Evolutionary conservation across 2,329 filamentous ascomycete genomes (phyloP).

Genomic region (Paecilomyces niveus): DNA sequence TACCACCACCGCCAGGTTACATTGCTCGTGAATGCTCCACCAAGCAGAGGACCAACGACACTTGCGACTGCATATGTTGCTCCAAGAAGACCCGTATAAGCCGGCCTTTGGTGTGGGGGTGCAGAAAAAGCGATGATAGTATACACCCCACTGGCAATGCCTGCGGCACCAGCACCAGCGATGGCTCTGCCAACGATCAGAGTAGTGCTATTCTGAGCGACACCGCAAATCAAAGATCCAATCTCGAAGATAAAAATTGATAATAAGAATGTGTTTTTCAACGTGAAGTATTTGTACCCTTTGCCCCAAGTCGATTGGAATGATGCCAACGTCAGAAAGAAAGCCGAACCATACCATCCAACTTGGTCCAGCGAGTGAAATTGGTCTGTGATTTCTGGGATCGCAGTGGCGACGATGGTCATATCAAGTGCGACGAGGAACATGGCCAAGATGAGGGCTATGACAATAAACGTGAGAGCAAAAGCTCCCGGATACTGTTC

Average conservation of each 20-base stretch:
- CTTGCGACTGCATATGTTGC: slow-evolving; percentile 44
- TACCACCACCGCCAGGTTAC: slow-evolving; percentile 40
- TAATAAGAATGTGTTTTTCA: slow-evolving; percentile 27
- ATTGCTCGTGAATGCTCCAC: slow-evolving; percentile 39
- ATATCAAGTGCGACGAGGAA: slow-evolving; percentile 11
- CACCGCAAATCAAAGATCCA: slow-evolving; percentile 33
- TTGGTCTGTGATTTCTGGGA: slow-evolving; percentile 19
- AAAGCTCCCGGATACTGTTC: slow-evolving; percentile 5
- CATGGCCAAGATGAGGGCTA: slow-evolving; percentile 8
- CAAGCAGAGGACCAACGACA: slow-evolving; percentile 43
- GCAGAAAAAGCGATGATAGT: slow-evolving; percentile 17
- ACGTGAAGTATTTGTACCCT: slow-evolving; percentile 21
- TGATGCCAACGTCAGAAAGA: slow-evolving; percentile 26
- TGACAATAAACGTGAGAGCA: slow-evolving; percentile 6
- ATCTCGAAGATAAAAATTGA: slow-evolving; percentile 36
- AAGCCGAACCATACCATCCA: slow-evolving; percentile 30
- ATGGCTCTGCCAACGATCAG: slow-evolving; percentile 34
- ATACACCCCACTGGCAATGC: slow-evolving; percentile 21
- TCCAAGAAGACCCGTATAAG: slow-evolving; percentile 39
- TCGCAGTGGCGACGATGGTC: slow-evolving; percentile 27
- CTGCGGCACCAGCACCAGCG: slow-evolving; percentile 26
- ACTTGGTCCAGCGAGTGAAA: slow-evolving; percentile 23
- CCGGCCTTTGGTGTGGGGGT: slow-evolving; percentile 4
- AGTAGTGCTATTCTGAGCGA: slow-evolving; percentile 24
- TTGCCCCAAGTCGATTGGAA: slow-evolving; percentile 28